Evolutionary conservation across 176 grass and related monocot species (phyloP).

Genomic region (Melocanna baccifera): DNA sequence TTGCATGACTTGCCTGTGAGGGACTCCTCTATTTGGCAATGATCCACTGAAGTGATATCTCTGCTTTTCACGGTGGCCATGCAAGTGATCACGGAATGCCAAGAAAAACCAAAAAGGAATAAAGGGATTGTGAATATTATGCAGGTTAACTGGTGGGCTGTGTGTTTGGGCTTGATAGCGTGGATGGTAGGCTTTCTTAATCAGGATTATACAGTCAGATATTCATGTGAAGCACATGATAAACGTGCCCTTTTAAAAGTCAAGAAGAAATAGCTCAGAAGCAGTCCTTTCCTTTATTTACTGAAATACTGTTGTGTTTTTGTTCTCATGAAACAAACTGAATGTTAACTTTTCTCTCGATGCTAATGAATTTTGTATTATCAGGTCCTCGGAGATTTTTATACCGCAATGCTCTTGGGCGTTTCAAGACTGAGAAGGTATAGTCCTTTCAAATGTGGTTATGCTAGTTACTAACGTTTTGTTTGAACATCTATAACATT

Average conservation of each 20-base stretch:
- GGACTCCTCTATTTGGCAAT: background rate
- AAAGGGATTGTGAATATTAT: background rate
- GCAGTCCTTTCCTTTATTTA: background rate
- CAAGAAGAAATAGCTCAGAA: background rate
- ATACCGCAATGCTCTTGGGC: conserved; percentile 74
- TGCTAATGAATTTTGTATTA: conserved; percentile 31
- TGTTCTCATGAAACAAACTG: background rate
- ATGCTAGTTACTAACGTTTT: background rate
- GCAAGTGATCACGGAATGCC: background rate
- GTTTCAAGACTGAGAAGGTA: conserved; percentile 95
- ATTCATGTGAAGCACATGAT: background rate
- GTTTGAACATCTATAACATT: conserved; percentile 1
- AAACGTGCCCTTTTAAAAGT: background rate
- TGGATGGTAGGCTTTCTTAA: background rate
- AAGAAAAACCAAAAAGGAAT: background rate
- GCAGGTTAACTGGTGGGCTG: background rate
- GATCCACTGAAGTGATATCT: background rate
- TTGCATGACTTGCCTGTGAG: background rate
- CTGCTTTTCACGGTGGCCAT: background rate
- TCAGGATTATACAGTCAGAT: background rate
- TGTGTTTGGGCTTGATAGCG: background rate
- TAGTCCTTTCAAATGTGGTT: background rate
- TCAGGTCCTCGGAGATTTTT: conserved; percentile 86
- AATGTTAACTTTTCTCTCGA: background rate
- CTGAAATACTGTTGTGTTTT: background rate